Evolutionary conservation across 2,329 filamentous ascomycete genomes (phyloP), one percentile per base, ranked within the genome.

Genomic region (Setomelanomma holmii): DNA sequence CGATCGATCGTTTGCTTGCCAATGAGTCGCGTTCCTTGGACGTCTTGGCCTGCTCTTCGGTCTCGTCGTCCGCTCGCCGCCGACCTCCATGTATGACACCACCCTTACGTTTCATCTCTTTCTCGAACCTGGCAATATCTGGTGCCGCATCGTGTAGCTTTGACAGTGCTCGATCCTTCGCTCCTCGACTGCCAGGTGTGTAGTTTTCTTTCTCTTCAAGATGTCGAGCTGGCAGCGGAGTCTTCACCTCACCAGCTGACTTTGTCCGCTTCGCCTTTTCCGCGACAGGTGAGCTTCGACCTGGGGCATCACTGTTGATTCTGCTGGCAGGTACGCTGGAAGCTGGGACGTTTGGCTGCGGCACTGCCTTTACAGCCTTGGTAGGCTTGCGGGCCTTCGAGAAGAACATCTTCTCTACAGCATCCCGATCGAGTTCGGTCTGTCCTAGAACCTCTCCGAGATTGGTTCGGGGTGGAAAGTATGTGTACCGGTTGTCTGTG

Each of bases 391-490:
- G 49, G 30, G 45, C 45, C 49, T 68, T 68, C 3, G 71, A 40
- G 56, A 82, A 86, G 57, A 89, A 91, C 1, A 87, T 81, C 55
- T 87, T 89, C 72, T 92, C 92, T 8, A 90, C 78, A 6, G 85
- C 84, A 47, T 84, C 80, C 35, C 91, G 81, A 66, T 97, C 88
- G 46, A 98, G 84, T 55, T 86, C 86, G 0, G 91, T 97, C 71
- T 96, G 91, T 17, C 95, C 95, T 51, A 96, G 90, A 48, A 98
- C 86, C 74, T 98, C 95, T 45, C 92, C 90, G 5, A 99, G 82
- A 70, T 99, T 98, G 2, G 93, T 98, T 50, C 92, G 85, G 10
- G 84, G 83, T 14, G 95, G 95, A 61, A 98, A 99, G 69, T 92
- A 88, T 1, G 84, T 91, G 71, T 96, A 99, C 57, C 89, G 88